Base-by-base conservation (phyloP, 2,329 filamentous ascomycete genomes). In the Colletotrichum orbiculare region DNA sequence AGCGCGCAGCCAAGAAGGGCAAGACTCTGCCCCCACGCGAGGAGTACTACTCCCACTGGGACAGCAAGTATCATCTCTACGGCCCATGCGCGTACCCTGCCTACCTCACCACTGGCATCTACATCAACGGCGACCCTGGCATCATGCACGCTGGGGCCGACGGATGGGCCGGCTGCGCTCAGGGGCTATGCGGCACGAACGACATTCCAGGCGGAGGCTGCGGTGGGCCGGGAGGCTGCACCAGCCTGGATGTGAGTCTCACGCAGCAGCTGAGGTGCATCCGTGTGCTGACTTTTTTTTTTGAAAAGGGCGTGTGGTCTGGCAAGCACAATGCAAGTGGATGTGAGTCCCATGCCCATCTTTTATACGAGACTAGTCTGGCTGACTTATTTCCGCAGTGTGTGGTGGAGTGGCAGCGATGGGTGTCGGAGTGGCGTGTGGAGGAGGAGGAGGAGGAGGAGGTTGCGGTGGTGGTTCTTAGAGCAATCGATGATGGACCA, bases 31-130 rank as follows among this genome's bases (percentile, higher is more conserved):
- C 85, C 2, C 75, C 79, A 0, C 73, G 78, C n/a, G 78, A 85
- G 4, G 73, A 83, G 43, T 87, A 84, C 60, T 83, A 84, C 63
- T 72, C 78, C 54, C 81, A 86, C 71, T 87, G 86, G 86, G 85
- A 85, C 0, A 83, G 83, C 54, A 74, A 77, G 0, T 86, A 85
- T 66, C 74, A 79, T 63, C 79, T 83, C 73, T 83, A 84, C 63
- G 79, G 78, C 0, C 83, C 84, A 0, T 85, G 75, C 39, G 76
- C 81, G 65, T 79, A 78, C 39, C 77, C 82, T 0, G 49, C 77
- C 8, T 81, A 79, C 68, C 78, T 81, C 64, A 78, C 77, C 0
- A 80, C 79, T 0, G 78, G 75, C 2, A 69, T 83, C 49, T 87
- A 87, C 68, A 81, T 79, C 53, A 81, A 76, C 3, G 78, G 76